Conservation (phyloP, 768 basidiomycete species). For the Boletellus ananiceps region DNA sequence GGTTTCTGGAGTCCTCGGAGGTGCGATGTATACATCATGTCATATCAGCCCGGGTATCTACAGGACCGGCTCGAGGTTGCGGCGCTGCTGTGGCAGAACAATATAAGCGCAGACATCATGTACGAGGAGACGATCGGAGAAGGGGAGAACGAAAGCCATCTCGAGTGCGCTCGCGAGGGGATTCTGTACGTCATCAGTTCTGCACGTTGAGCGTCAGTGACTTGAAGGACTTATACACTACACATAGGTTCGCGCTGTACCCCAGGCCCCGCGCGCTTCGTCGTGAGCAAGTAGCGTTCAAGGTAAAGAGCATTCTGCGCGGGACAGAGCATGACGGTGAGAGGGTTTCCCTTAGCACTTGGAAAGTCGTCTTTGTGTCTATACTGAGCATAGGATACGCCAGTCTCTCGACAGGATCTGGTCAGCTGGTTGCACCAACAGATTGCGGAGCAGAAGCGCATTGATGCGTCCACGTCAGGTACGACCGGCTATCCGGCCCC, state of each 20-base stretch:
- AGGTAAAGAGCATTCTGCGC: conserved; percentile 77
- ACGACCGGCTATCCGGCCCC: conserved; percentile 42
- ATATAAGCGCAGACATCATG: conserved; percentile 84
- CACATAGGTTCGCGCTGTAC: conserved; percentile 50
- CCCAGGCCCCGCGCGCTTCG: conserved; percentile 51
- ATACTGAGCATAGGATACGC: conserved; percentile 19
- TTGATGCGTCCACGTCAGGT: conserved; percentile 63
- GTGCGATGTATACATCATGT: conserved; percentile 83
- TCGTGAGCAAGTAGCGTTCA: conserved; percentile 66
- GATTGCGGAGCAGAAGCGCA: conserved; percentile 74
- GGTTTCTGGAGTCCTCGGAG: conserved; percentile 88
- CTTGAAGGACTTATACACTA: conserved; percentile 39
- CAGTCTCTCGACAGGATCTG: conserved; percentile 63
- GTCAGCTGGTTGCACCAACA: conserved; percentile 72
- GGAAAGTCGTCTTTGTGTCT: background rate
- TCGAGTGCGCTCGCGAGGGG: conserved; percentile 77
- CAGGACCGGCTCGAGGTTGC: conserved; percentile 77
- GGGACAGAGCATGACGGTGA: conserved; percentile 72
- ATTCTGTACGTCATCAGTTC: conserved; percentile 55
- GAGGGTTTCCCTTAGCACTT: too few species aligned
- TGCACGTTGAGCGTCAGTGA: conserved; percentile 9
- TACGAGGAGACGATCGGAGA: conserved; percentile 71
- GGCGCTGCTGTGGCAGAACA: conserved; percentile 71
- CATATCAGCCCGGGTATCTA: conserved; percentile 69
- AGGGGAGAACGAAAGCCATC: conserved; percentile 57